These are phyloP conservation scores for Epichloe sibirici DNA, from an alignment of 2,329 filamentous ascomycete genomes.

Conservation along the genomic window DNA sequence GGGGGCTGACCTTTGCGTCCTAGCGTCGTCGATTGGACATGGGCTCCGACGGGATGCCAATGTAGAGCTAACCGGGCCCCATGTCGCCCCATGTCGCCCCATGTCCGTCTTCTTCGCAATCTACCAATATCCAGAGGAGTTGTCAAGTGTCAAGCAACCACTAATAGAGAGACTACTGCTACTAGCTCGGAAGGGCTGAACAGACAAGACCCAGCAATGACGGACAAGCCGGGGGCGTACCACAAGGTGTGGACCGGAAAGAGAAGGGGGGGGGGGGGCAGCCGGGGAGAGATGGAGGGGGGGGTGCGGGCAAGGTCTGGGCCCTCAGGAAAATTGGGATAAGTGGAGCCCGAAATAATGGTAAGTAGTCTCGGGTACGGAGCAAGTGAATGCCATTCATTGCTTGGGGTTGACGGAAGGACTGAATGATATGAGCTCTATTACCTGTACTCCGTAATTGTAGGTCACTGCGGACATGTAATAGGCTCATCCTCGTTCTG, in stretches of 20 bases:
- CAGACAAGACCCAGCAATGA: conserved; percentile 13
- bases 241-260: conserved; percentile 3
- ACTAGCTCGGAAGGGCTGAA: conserved; percentile 28
- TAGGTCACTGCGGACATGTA: neutral
- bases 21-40: conserved; percentile 3
- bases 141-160: conserved; percentile 6
- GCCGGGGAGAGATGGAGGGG: neutral
- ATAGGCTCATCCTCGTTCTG: neutral
- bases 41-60: conserved; percentile 17
- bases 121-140: neutral
- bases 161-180: conserved; percentile 8
- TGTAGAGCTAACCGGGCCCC: conserved; percentile 3
- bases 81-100: neutral
- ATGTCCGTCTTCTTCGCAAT: neutral
- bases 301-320: conserved; percentile 1
- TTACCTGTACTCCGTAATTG: too few species aligned
- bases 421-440: too few species aligned
- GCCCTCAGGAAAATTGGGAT: neutral
- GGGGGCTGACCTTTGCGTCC: neutral
- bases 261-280: neutral
- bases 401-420: too few species aligned
- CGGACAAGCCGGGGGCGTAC: conserved; percentile 5
- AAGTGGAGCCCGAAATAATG: conserved; percentile 2
- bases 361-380: neutral
- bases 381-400: too few species aligned